Evolutionary conservation across 2,329 filamentous ascomycete species (phyloP), one percentile per base, ranked within the genome.

Genomic region (Fusarium lyarnte): DNA sequence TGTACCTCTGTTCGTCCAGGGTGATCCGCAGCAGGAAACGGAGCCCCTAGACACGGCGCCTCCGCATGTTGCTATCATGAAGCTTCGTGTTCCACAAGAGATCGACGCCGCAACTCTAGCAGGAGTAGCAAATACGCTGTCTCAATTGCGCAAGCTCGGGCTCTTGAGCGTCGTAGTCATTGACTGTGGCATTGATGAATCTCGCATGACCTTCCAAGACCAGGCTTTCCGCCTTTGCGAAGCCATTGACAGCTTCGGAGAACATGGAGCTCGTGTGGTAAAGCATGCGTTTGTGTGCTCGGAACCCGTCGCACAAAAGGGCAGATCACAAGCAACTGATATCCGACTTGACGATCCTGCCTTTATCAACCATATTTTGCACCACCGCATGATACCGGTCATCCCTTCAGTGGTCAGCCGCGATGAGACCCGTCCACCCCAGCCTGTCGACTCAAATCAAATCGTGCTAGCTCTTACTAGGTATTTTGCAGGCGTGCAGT

Each of bases 81-180:
- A 97, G 82, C 86, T 99, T 60, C 89, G 92, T 58, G 88, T 89
- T 46, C 92, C 94, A 0, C 91, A 97, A 75, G 82, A 86, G 4
- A 87, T 97, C 51, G 87, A 93, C 75, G 88, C 94, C 66, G 82
- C 85, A 4, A 93, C 90, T 0, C 79, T 98, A 16, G 82, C 87
- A 49, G 95, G 94, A 2, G 90, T 98, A 64, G 94, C 92, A 9
- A 90, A 92, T 79, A 98, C 96, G 0, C 83, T 99, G 43, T 91
- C 91, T 35, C 95, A 97, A 80, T 89, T 99, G 54, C 89, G 91
- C 42, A 90, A 92, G 58, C 87, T 99, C 19, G 95, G 96, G 6
- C 87, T 99, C 74, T 87, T 90, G 54, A 94, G 94, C 67, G 90
- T 95, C 25, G 89, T 99, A 0, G 92, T 98, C 3, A 84, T 98